Conservation (phyloP, 495 filamentous ascomycete genomes). For the Tuber borchii region DNA sequence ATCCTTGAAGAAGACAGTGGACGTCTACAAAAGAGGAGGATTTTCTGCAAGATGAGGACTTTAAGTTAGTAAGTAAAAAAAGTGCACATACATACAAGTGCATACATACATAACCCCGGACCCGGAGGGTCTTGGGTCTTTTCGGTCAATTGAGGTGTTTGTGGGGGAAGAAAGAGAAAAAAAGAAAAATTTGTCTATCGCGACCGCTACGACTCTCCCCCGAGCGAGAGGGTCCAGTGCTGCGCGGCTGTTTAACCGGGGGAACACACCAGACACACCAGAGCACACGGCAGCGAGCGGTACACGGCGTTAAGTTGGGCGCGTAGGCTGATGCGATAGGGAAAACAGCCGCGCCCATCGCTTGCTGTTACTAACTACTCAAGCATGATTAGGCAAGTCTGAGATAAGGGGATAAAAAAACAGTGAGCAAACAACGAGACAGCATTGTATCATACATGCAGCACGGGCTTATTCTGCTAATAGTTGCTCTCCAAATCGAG, state of each 20-base stretch:
- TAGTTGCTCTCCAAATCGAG: neutral
- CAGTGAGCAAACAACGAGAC: neutral
- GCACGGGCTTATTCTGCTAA: neutral
- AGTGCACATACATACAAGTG: neutral
- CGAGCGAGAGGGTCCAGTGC: neutral
- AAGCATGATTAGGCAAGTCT: neutral
- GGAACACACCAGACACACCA: neutral
- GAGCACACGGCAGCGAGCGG: neutral
- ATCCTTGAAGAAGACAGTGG: neutral
- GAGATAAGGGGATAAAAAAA: neutral
- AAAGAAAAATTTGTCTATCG: neutral
- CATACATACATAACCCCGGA: neutral
- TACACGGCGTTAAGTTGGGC: neutral
- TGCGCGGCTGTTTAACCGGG: neutral
- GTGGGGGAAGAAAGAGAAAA: neutral
- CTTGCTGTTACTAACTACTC: neutral
- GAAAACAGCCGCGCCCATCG: neutral
- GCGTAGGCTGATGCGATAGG: neutral
- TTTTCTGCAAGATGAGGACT: neutral
- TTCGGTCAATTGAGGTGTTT: neutral
- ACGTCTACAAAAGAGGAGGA: neutral
- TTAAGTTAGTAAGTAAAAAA: neutral
- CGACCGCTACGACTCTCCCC: neutral
- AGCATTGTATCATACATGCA: neutral
- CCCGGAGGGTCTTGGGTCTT: neutral